Percentiles rank a stretch among this genome's conserved stretches.
phyloP scores from a whole-genome alignment of 768 basidiomycete genomes.

The Fomitopsis pulvina region DNA sequence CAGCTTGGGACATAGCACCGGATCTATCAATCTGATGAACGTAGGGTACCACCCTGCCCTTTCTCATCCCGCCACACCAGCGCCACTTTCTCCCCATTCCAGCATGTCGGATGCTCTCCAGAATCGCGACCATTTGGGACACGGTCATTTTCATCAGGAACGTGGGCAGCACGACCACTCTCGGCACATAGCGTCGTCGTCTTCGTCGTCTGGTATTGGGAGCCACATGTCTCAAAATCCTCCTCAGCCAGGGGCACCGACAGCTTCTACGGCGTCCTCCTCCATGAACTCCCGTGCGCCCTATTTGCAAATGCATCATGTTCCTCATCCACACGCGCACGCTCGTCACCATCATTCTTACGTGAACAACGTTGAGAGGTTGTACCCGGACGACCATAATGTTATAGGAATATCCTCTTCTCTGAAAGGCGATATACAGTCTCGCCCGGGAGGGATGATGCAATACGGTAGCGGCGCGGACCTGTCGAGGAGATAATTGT shows the following conservation, averaged over 20 bases:
- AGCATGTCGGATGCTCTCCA: conserved; percentile 12
- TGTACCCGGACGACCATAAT: conserved; percentile 16
- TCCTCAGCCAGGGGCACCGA: neutral
- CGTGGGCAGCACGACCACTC: conserved; percentile 11
- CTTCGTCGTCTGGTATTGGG: neutral
- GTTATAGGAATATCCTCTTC: conserved; percentile 15
- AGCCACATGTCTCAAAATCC: conserved; percentile 1
- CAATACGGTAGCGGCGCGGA: conserved; percentile 6
- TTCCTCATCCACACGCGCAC: conserved; percentile 75
- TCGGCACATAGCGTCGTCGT: neutral
- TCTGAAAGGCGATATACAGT: conserved; percentile 16
- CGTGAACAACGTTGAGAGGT: conserved; percentile 28
- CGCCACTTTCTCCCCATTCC: conserved; percentile 19
- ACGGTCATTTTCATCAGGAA: conserved; percentile 15
- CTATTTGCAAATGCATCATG: conserved; percentile 71
- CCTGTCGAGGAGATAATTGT: neutral
- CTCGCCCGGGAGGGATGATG: conserved; percentile 8
- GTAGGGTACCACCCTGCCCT: conserved; percentile 25
- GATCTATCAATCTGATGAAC: conserved; percentile 23
- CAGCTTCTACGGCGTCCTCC: conserved; percentile 9
- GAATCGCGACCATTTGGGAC: conserved; percentile 10
- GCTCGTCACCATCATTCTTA: conserved; percentile 64
- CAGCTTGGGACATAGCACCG: conserved; percentile 13
- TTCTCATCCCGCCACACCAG: conserved; percentile 18
- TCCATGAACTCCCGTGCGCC: conserved; percentile 50